A percentile compares a stretch with the other conserved stretches of the same genome.
Conservation (phyloP, 176 grass and related monocot genomes). For the Puccinellia tenuiflora region DNA sequence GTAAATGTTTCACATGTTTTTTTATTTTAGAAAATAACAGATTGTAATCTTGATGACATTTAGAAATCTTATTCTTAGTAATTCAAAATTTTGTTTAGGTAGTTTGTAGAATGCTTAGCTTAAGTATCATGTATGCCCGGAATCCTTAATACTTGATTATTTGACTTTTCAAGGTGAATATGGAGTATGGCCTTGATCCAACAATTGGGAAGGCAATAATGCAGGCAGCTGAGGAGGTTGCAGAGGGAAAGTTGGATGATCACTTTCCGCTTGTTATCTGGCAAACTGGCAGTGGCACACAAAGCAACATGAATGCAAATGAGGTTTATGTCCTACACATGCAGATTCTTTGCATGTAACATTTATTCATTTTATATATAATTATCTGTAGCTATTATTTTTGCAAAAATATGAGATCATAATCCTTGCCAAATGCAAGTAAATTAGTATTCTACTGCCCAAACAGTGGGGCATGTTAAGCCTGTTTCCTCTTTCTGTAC, state of each 20-base stretch:
- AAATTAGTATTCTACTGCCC: not conserved
- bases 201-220: conserved; percentile 81
- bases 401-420: not conserved
- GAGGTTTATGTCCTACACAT: conserved; percentile 50
- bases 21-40: not conserved
- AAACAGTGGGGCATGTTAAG: not conserved
- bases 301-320: conserved; percentile 99
- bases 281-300: conserved; percentile 98
- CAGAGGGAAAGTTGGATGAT: conserved; percentile 82
- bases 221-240: conserved; percentile 83
- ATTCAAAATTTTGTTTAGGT: not conserved
- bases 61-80: not conserved
- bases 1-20: not conserved
- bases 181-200: conserved; percentile 92
- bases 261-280: conserved; percentile 98
- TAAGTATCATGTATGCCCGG: conserved; percentile 4
- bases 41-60: not conserved
- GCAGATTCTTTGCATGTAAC: not conserved
- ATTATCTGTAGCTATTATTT: not conserved
- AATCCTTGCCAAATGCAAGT: not conserved
- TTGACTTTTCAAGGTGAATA: conserved; percentile 67
- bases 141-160: conserved; percentile 11
- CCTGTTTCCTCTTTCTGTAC: not conserved
- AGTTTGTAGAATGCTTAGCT: not conserved
- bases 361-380: not conserved